A percentile compares a stretch with the other conserved stretches of the same genome.
These are phyloP conservation scores for Thielaviopsis musarum DNA, from an alignment of 2,329 filamentous ascomycete genomes.

Conservation along the genomic window DNA sequence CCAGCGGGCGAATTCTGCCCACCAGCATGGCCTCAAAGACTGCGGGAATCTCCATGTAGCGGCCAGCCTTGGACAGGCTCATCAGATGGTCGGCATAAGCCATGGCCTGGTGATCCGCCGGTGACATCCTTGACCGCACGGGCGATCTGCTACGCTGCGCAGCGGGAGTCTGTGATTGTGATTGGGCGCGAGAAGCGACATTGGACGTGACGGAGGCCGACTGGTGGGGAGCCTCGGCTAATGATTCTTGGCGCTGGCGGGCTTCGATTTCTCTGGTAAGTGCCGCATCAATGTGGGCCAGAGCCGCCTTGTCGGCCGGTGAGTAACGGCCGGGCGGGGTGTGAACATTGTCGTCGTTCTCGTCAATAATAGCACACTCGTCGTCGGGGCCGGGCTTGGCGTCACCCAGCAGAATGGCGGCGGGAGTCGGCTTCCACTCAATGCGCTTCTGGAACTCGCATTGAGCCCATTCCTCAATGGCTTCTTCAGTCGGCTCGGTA, in stretches of 20 bases:
- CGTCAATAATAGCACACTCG: slow-evolving; percentile 10
- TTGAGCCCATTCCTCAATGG: slow-evolving; percentile 76
- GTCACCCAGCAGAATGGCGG: slow-evolving; percentile 34
- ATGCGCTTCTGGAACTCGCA: slow-evolving; percentile 79
- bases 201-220: slow-evolving; percentile 23
- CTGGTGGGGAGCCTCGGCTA: slow-evolving; percentile 26
- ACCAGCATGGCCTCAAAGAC: slow-evolving; percentile 83
- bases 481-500: slow-evolving; percentile 24
- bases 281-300: slow-evolving; percentile 73
- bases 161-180: slow-evolving; percentile 25
- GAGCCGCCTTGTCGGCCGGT: slow-evolving; percentile 35
- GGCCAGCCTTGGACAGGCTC: slow-evolving; percentile 51
- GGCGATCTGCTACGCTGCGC: slow-evolving; percentile 26
- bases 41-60: slow-evolving; percentile 75
- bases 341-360: slow-evolving; percentile 16
- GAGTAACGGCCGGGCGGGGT: slow-evolving; percentile 17
- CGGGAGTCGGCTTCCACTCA: slow-evolving; percentile 61
- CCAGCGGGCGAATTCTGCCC: slow-evolving; percentile 63
- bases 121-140: slow-evolving; percentile 39
- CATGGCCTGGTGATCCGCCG: slow-evolving; percentile 45
- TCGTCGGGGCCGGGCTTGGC: slow-evolving; percentile 17
- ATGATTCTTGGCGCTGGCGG: slow-evolving; percentile 27
- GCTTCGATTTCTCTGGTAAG: slow-evolving; percentile 61
- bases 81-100: slow-evolving; percentile 65
- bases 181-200: slow-evolving; percentile 24